Evolutionary conservation across 2,329 filamentous ascomycete genomes (phyloP), one percentile per base, ranked within the genome.

Genomic region (Talaromyces verruculosus): DNA sequence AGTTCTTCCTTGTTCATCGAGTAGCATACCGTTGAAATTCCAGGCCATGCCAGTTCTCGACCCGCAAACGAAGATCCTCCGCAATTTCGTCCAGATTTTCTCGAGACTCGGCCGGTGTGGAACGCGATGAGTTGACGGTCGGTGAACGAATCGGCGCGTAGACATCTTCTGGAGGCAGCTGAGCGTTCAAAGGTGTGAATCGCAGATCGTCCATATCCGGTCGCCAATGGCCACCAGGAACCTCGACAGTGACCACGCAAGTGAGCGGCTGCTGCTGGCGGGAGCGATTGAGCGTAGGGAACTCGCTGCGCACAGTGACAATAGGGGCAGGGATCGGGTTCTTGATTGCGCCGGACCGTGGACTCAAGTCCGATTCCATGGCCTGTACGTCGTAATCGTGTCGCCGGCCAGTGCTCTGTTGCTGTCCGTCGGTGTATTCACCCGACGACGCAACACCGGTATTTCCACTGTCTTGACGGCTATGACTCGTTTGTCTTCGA

Each of bases 31-130:
- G 87, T 74, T 88, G 87, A 74, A 97, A 97, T 75, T 98, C 94
- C 22, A 99, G 84, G 0, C 95, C 94, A 76, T 99, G 95, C 95
- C 95, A 99, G 72, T 98, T 97, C 73, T 99, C 95, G 11, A 99
- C 95, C n/a, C 93, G 89, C 55, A 83, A 87, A 66, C 92, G 88
- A 66, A 99, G 81, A 68, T 89, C 91, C 73, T 97, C 92, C 0
- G 93, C 96, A 74, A 95, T 91, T 69, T 94, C 67, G 64, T 95
- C 90, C 65, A 98, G 77, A 5, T 88, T 88, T 71, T 93, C 91
- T 2, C 88, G 84, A 2, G 91, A 86, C 76, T 96, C 92, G 70
- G 91, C 91, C 0, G 90, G 89, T 67, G 86, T 84, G 69, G 90
- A 88, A 1, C 86, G 84, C 8, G 87, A 84, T 33, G 78, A 77